Base-by-base conservation (phyloP, 225 moss, liverwort and hornwort genomes). In the Sphagnum contortum region DNA sequence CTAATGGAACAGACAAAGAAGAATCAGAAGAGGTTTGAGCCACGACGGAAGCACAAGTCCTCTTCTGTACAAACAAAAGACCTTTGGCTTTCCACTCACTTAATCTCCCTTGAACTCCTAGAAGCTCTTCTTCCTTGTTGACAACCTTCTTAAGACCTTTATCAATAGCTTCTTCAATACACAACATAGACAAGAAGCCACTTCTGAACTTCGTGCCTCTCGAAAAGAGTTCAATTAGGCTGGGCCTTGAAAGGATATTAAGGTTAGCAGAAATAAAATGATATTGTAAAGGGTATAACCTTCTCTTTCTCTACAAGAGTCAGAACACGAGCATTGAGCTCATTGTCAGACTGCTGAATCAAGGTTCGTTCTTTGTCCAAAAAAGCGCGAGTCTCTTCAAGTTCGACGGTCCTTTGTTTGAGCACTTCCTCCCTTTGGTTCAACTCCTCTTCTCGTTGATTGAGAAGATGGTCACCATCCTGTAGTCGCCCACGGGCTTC, bases 381-480 rank as follows among this genome's bases (percentile, higher is more conserved):
- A 44, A 81, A 76, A 13, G 55, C 67, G 55, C 79, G 90, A 9
- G 89, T 72, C 55, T 91, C 89, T 46, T 71, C 74, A 55, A 89
- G 53, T 69, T 83, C 76, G 57, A 77, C 84, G 61, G 78, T 77
- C 9, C 77, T 74, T 54, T 73, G 83, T 71, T 80, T 88, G 60
- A 93, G 48, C 5, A 55, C 3, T 11, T 86, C 93, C 44, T 99
- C 91, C 48, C 86, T 83, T 48, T 72, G 62, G 69, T 79, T 77
- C 64, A 93, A 74, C 55, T 80, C 65, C 57, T 83, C 77, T 70
- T 99, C 98, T n/a, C 93, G 79, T 61, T 81, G 77, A 61, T 93
- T 89, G 11, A 99, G 76, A 57, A 99, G 88, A 44, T 89, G 80
- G 66, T 99, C 98, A 50, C 98, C 98, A 44, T 99, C 98, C 63